A percentile compares a stretch with the other conserved stretches of the same genome.
phyloP scores from a whole-genome alignment of 2,329 filamentous ascomycete species.

The Phaeophleospora eucalypticola region DNA sequence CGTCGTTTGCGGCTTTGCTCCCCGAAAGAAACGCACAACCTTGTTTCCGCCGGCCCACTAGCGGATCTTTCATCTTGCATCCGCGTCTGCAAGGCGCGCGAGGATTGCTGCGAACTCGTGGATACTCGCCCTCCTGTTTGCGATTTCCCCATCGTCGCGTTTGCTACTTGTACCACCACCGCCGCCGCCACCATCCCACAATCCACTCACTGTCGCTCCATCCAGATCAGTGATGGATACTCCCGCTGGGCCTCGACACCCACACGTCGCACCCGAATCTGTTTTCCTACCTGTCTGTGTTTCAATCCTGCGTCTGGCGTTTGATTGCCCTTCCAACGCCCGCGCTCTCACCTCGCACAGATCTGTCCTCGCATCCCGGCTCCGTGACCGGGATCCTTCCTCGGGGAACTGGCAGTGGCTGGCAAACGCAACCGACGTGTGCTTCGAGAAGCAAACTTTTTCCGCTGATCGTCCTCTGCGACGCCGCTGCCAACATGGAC shows the following conservation, averaged over 20 bases:
- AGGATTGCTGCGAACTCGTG: neutral
- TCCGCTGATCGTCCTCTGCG: neutral
- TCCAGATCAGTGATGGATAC: too few relatives aligned
- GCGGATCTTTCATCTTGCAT: neutral
- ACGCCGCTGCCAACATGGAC: neutral
- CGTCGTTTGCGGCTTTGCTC: neutral
- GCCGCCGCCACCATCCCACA: too few relatives aligned
- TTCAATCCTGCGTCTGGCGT: neutral
- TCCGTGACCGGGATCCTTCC: neutral
- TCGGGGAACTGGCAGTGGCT: neutral
- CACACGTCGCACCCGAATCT: neutral
- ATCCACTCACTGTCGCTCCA: too few relatives aligned
- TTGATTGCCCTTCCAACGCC: neutral
- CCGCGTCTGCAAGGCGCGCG: neutral
- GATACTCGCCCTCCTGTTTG: neutral
- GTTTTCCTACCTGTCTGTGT: neutral
- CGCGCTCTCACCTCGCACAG: neutral
- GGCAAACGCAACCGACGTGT: neutral
- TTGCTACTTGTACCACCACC: neutral
- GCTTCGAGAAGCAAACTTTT: neutral
- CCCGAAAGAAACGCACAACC: neutral
- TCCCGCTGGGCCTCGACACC: too few relatives aligned
- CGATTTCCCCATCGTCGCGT: neutral
- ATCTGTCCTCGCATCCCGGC: neutral
- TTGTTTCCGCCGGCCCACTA: neutral